Percentiles rank a stretch among this genome's conserved stretches.
phyloP scores from a whole-genome alignment of 148 eudicot species.

The Camellia sinensis region DNA sequence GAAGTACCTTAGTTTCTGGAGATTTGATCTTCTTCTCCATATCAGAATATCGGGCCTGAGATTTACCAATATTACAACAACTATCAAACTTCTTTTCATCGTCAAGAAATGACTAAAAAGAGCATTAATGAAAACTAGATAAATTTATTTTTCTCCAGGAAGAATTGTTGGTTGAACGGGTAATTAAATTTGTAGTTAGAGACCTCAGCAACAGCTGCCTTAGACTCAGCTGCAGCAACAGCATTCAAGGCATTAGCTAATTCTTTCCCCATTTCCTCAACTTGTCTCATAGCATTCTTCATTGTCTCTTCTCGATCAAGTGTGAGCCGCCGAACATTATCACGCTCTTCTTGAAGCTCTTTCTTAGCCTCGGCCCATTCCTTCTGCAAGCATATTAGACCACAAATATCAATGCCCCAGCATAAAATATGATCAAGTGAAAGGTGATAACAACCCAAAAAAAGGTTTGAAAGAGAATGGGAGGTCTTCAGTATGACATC shows the following conservation, averaged over 20 bases:
- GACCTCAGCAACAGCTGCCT: conserved; percentile 80
- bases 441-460: neutral
- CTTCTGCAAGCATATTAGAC: conserved; percentile 35
- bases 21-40: conserved; percentile 54
- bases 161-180: neutral
- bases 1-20: conserved; percentile 34
- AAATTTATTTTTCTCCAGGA: neutral
- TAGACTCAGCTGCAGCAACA: conserved; percentile 71
- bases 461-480: conserved; percentile 1
- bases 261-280: conserved; percentile 73
- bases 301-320: conserved; percentile 59
- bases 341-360: conserved; percentile 76
- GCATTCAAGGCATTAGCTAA: conserved; percentile 63
- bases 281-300: conserved; percentile 65
- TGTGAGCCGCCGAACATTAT: conserved; percentile 52
- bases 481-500: neutral
- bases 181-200: neutral
- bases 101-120: neutral
- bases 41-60: conserved; percentile 61
- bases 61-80: conserved; percentile 7
- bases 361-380: conserved; percentile 95
- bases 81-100: conserved; percentile 5
- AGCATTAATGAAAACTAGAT: neutral
- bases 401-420: neutral
- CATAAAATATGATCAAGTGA: conserved; percentile 4